These are phyloP conservation scores for Choanephora cucurbitarum DNA, from an alignment of 371 early-diverging fungal genomes.

Conservation along the genomic window DNA sequence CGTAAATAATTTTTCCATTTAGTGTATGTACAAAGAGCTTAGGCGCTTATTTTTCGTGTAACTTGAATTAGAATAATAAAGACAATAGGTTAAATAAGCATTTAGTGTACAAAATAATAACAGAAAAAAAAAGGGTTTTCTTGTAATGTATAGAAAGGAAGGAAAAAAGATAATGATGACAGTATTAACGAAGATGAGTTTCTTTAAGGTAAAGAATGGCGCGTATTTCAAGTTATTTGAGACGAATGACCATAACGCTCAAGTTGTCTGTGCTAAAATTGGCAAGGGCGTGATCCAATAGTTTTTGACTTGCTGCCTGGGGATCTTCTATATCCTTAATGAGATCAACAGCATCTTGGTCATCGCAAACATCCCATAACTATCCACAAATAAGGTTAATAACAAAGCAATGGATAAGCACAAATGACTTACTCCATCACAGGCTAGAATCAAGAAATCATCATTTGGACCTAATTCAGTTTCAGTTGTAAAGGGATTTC, in stretches of 20 bases:
- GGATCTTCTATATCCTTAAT: constrained; percentile 77
- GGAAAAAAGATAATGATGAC: too few species aligned
- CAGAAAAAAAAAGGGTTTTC: too few species aligned
- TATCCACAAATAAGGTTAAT: too few species aligned
- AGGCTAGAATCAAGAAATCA: constrained; percentile 89
- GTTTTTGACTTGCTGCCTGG: constrained; percentile 75
- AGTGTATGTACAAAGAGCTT: not conserved
- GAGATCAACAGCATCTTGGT: constrained; percentile 93
- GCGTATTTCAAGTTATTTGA: constrained; percentile 7
- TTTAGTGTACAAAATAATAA: too few species aligned
- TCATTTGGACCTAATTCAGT: constrained; percentile 75
- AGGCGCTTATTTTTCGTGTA: too few species aligned
- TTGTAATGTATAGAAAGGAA: too few species aligned
- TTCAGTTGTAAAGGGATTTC: constrained; percentile 93
- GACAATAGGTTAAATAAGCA: too few species aligned
- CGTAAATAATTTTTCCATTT: constrained; percentile 1
- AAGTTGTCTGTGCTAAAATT: constrained; percentile 95
- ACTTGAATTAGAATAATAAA: too few species aligned
- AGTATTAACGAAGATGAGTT: too few species aligned
- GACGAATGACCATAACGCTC: constrained; percentile 76
- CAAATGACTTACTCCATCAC: constrained; percentile 97
- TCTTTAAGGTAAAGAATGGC: too few species aligned
- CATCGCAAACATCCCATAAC: constrained; percentile 98
- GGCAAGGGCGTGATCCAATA: constrained; percentile 87
- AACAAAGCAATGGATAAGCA: not conserved